A percentile compares a stretch with the other conserved stretches of the same genome.
Evolutionary conservation across 345 rosid species (phyloP).

Genomic region (Linum lewisii): DNA sequence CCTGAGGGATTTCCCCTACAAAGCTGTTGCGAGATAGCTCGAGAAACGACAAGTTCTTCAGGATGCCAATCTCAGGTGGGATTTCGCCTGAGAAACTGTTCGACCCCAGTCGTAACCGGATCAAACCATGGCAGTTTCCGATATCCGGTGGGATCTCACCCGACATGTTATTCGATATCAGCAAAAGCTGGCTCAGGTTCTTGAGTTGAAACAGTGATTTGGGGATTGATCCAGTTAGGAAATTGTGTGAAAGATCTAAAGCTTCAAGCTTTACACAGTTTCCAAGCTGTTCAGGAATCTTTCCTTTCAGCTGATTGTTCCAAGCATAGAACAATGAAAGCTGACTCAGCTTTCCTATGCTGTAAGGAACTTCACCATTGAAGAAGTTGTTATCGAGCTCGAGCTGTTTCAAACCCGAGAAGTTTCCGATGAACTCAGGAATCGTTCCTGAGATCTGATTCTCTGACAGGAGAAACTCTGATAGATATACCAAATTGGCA

Average conservation of each 20-base stretch:
- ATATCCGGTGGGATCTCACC: slow-evolving; percentile 47
- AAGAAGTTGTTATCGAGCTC: slow-evolving; percentile 55
- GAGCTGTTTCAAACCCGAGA: slow-evolving; percentile 42
- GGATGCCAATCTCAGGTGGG: slow-evolving; percentile 40
- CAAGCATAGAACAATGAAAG: slow-evolving; percentile 55
- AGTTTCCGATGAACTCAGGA: slow-evolving; percentile 34
- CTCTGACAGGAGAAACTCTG: slow-evolving; percentile 51
- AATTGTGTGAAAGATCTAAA: slow-evolving; percentile 58
- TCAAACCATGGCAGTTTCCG: slow-evolving; percentile 46
- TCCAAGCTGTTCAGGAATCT: slow-evolving; percentile 45
- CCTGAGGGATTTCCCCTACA: slow-evolving; percentile 40
- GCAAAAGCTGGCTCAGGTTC: slow-evolving; percentile 42
- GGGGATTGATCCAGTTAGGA: slow-evolving; percentile 50
- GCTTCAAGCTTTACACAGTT: slow-evolving; percentile 50
- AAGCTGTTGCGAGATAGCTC: slow-evolving; percentile 50
- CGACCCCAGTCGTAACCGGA: slow-evolving; percentile 48
- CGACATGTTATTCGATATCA: slow-evolving; percentile 48
- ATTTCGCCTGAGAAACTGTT: slow-evolving; percentile 42
- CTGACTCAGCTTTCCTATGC: slow-evolving; percentile 44
- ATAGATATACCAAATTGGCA: slow-evolving; percentile 29
- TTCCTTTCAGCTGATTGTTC: slow-evolving; percentile 55
- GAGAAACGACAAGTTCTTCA: slow-evolving; percentile 44
- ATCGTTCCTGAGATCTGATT: slow-evolving; percentile 47
- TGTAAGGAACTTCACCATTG: slow-evolving; percentile 41
- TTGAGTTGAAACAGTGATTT: slow-evolving; percentile 44